These are phyloP conservation scores for Vicia villosa DNA, from an alignment of 306 rosid genomes.

Conservation along the genomic window DNA sequence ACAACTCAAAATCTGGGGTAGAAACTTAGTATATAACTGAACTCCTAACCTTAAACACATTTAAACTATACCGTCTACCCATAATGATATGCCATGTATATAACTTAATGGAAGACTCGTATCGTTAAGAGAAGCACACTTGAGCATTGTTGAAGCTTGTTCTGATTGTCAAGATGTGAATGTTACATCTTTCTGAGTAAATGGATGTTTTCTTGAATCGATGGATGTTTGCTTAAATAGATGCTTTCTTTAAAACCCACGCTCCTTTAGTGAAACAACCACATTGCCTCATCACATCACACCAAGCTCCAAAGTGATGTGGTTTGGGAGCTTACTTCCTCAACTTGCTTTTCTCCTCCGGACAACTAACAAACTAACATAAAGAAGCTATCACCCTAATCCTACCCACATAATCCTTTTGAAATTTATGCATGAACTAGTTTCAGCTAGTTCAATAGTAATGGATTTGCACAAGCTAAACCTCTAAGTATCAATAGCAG, in stretches of 20 bases:
- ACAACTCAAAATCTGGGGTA: too few relatives aligned
- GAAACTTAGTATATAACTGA: background rate
- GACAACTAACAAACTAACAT: background rate
- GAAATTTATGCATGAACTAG: conserved; percentile 5
- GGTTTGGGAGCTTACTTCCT: too few relatives aligned
- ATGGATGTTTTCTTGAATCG: too few relatives aligned
- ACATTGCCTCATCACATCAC: too few relatives aligned
- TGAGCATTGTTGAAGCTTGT: background rate
- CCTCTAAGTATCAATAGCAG: conserved; percentile 26
- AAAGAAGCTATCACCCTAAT: background rate
- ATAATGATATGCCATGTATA: background rate
- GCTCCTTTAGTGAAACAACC: background rate
- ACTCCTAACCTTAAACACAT: background rate
- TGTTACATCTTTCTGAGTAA: background rate
- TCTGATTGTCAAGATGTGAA: background rate
- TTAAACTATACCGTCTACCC: background rate
- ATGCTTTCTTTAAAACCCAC: background rate
- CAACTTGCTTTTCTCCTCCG: too few relatives aligned
- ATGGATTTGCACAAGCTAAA: conserved; percentile 30
- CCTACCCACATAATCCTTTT: conserved; percentile 27
- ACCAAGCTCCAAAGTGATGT: too few relatives aligned
- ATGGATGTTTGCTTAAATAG: too few relatives aligned
- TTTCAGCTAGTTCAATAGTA: conserved; percentile 7
- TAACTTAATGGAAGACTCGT: background rate
- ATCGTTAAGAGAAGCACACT: background rate